These are phyloP conservation scores for Coemansia sp. DNA, from an alignment of 192 early-diverging fungal species.

Conservation along the genomic window DNA sequence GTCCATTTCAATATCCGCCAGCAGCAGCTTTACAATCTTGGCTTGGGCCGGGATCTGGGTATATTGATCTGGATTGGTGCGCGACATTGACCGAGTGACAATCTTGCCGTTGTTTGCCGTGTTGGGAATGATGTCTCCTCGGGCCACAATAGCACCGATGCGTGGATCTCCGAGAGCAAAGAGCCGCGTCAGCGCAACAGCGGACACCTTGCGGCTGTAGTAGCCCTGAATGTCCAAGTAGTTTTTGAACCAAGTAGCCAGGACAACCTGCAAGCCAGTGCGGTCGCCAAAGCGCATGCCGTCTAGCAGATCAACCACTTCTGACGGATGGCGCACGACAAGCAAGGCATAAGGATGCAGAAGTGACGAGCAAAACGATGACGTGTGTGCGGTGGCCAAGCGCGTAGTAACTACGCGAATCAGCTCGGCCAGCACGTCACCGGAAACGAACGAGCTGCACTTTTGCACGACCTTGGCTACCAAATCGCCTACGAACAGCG, in stretches of 20 bases:
- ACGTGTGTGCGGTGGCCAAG: slow-evolving; percentile 67
- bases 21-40: slow-evolving; percentile 83
- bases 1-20: slow-evolving; percentile 76
- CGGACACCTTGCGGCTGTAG: slow-evolving; percentile 75
- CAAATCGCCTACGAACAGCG: slow-evolving; percentile 88
- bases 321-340: slow-evolving; percentile 63
- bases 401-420: slow-evolving; percentile 72
- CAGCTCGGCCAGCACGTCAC: slow-evolving; percentile 63
- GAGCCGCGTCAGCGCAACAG: slow-evolving; percentile 74
- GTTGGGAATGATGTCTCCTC: slow-evolving; percentile 73
- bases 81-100: slow-evolving; percentile 59
- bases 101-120: slow-evolving; percentile 45
- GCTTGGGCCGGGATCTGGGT: slow-evolving; percentile 70
- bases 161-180: slow-evolving; percentile 65
- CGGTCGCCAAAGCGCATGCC: slow-evolving; percentile 55
- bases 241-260: slow-evolving; percentile 80
- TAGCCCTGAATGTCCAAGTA: slow-evolving; percentile 79
- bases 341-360: slow-evolving; percentile 87
- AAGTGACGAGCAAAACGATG: slow-evolving; percentile 82
- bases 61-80: slow-evolving; percentile 65
- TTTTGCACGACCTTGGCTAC: slow-evolving; percentile 84
- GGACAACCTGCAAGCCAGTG: slow-evolving; percentile 72
- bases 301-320: slow-evolving; percentile 71
- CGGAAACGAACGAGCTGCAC: slow-evolving; percentile 33
- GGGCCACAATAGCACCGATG: slow-evolving; percentile 63